Conservation (phyloP, 768 basidiomycete species). For the Trametes villosa region DNA sequence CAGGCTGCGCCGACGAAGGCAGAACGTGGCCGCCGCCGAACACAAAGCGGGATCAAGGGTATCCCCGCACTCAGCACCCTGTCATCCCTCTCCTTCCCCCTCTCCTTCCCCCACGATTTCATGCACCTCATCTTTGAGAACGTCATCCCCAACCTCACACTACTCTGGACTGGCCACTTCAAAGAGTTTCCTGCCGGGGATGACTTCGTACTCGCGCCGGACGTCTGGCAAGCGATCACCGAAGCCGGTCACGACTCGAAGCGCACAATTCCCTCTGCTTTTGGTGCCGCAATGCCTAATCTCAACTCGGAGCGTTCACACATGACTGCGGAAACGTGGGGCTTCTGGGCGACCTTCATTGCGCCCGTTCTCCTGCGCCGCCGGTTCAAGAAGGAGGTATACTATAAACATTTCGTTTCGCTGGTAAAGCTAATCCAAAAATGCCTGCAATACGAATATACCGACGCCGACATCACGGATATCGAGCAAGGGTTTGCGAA, state of each 20-base stretch:
- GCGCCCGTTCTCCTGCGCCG: constrained; percentile 43
- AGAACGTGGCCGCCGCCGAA: constrained; percentile 1
- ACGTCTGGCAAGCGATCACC: constrained; percentile 49
- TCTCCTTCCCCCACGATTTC: constrained; percentile 32
- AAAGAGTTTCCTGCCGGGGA: constrained; percentile 39
- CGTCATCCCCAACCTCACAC: constrained; percentile 26
- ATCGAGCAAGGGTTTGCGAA: constrained; percentile 36
- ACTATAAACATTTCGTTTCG: constrained; percentile 47
- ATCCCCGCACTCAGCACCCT: constrained; percentile 8
- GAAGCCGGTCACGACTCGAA: constrained; percentile 36
- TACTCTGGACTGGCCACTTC: constrained; percentile 30
- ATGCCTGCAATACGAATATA: constrained; percentile 44
- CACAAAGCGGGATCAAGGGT: constrained; percentile 23
- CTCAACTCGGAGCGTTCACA: constrained; percentile 31
- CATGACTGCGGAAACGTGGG: constrained; percentile 44
- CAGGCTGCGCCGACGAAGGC: constrained; percentile 8
- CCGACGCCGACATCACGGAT: constrained; percentile 29
- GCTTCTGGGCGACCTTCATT: constrained; percentile 46
- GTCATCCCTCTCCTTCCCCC: constrained; percentile 20
- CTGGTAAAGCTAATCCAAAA: constrained; percentile 43
- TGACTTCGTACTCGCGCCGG: constrained; percentile 32
- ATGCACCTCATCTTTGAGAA: constrained; percentile 37
- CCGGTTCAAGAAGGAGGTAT: constrained; percentile 36
- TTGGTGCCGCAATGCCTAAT: constrained; percentile 41
- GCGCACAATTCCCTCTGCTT: constrained; percentile 43